Base-by-base conservation (phyloP, 345 rosid genomes). In the Streptanthus diversifolius region DNA sequence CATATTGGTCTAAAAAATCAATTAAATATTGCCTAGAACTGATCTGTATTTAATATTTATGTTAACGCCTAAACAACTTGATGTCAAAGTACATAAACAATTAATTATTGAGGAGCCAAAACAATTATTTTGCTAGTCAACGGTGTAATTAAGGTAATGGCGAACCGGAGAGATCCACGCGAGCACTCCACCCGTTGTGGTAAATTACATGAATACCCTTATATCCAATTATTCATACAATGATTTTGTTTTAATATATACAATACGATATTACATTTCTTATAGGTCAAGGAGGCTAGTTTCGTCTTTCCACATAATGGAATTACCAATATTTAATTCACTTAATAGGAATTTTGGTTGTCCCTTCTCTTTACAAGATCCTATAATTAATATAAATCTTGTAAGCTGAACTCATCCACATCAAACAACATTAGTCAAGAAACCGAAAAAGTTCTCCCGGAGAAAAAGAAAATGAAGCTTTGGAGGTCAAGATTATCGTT, bases 261-360 rank as follows among this genome's bases (percentile, higher is more conserved):
- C 8, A 24, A 30, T n/a, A n/a, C n/a, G n/a, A 15, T 45, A 14
- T 41, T 13, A n/a, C 7, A 44, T 48, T 18, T 66, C 25, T 56
- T 13, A 57, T 74, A 74, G 41, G 71, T 45, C 73, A 51, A 49
- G 21, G 18, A 65, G 78, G 78, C 17, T 67, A 30, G 8, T 5
- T 39, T 75, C 39, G 73, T 75, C 73, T 41, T 58, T 74, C 11
- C 27, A 33, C 3, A 19, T 0, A 2, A 55, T 55, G 3, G 25
- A 35, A 13, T 18, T 4, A 74, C 11, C 9, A 57, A 45, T 73
- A 56, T 55, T 66, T 7, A 36, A 73, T 59, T 59, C 41, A 61
- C 52, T 36, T 52, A 1, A 49, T 32, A 29, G 3, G 44, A 25
- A 10, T 58, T 66, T 25, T 22, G 44, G 65, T 64, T 45, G 77